Evolutionary conservation across 257 asterid species (phyloP).

Genomic region (Euphrasia confusa): DNA sequence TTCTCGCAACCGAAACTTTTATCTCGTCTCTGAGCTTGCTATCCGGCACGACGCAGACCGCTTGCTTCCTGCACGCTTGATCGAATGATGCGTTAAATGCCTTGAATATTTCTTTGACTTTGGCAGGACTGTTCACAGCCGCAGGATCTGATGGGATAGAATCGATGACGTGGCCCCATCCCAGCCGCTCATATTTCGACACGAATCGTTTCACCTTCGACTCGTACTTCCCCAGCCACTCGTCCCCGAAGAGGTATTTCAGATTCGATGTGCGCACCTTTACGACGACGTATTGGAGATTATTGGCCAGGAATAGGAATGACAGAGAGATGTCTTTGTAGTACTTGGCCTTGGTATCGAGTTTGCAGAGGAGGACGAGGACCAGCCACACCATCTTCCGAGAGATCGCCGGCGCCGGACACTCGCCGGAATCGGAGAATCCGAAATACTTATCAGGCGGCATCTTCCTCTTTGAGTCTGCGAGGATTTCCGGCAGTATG

Average conservation of each 20-base stretch:
- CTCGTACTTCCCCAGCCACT: constrained; percentile 64
- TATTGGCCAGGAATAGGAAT: constrained; percentile 50
- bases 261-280: constrained; percentile 37
- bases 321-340: constrained; percentile 42
- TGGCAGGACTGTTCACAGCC: constrained; percentile 29
- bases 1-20: constrained; percentile 44
- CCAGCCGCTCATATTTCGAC: constrained; percentile 50
- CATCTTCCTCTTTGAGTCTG: constrained; percentile 27
- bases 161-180: constrained; percentile 69
- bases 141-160: constrained; percentile 48
- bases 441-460: constrained; percentile 52
- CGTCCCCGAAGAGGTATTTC: constrained; percentile 58
- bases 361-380: constrained; percentile 49
- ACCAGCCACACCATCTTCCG: constrained; percentile 50
- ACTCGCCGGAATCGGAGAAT: constrained; percentile 48
- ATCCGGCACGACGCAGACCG: constrained; percentile 51
- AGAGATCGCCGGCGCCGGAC: constrained; percentile 44
- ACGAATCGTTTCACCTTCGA: constrained; percentile 49
- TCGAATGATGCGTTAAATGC: constrained; percentile 56
- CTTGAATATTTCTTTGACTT: constrained; percentile 51
- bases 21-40: constrained; percentile 54
- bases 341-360: constrained; percentile 47
- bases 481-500: constrained; percentile 42
- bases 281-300: constrained; percentile 32
- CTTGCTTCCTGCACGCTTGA: constrained; percentile 58